Percentiles rank a stretch among this genome's conserved stretches.
These are phyloP conservation scores for Hygrocybe punicea DNA, from an alignment of 768 basidiomycete species.

Conservation along the genomic window DNA sequence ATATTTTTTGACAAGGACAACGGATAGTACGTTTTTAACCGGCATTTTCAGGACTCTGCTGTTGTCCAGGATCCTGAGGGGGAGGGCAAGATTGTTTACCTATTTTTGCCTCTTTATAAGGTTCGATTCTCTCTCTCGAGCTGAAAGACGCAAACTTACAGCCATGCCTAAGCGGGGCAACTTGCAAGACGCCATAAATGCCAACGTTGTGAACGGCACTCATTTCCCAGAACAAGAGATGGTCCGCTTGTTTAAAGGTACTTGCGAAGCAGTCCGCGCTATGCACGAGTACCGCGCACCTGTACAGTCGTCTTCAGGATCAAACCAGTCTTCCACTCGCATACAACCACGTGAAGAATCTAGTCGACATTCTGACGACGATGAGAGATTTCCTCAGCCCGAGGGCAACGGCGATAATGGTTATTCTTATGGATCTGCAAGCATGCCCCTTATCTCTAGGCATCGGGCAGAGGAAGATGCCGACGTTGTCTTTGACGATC, in stretches of 20 bases:
- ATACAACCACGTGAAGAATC: constrained; percentile 23
- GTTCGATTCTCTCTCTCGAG: constrained; percentile 34
- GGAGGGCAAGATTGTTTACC: constrained; percentile 91
- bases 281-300: constrained; percentile 86
- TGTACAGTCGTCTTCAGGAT: constrained; percentile 15
- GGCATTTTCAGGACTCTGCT: constrained; percentile 69
- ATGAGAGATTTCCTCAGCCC: constrained; percentile 69
- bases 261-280: constrained; percentile 88
- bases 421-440: constrained; percentile 60
- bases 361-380: constrained; percentile 46
- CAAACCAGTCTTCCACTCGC: constrained; percentile 20
- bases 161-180: constrained; percentile 66
- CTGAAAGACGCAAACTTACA: neutral
- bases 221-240: constrained; percentile 87
- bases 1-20: neutral
- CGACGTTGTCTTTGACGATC: constrained; percentile 74
- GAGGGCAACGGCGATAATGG: constrained; percentile 73
- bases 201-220: constrained; percentile 75
- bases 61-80: constrained; percentile 92
- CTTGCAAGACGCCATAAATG: constrained; percentile 90
- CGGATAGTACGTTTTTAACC: constrained; percentile 14
- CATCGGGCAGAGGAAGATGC: constrained; percentile 49
- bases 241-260: constrained; percentile 86
- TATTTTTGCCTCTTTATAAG: constrained; percentile 93
- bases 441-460: constrained; percentile 60